Conservation (phyloP, 1,139 yeast genomes). For the Geotrichum restrictum region DNA sequence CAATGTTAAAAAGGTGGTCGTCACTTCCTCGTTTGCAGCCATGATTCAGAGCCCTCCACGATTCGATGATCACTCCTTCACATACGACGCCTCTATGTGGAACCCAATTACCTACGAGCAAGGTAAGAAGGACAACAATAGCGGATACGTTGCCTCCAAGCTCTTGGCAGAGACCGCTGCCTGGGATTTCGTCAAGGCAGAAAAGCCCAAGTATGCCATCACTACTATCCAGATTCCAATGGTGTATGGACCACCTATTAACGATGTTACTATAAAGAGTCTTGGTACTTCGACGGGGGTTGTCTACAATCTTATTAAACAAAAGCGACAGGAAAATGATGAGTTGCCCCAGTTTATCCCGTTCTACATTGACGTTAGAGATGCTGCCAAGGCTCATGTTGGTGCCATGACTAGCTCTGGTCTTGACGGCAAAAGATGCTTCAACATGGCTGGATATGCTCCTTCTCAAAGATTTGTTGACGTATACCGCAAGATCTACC, state of each 20-base stretch:
- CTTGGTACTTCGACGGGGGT: slow-evolving; percentile 32
- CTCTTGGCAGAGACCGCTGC: slow-evolving; percentile 43
- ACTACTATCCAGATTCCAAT: slow-evolving; percentile 45
- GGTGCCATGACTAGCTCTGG: slow-evolving; percentile 25
- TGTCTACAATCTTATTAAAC: slow-evolving; percentile 21
- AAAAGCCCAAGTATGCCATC: slow-evolving; percentile 40
- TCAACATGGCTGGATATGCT: slow-evolving; percentile 38
- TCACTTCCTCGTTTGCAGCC: slow-evolving; percentile 57
- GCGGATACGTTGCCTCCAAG: slow-evolving; percentile 37
- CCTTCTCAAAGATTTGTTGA: slow-evolving; percentile 37
- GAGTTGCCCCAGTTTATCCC: slow-evolving; percentile 3
- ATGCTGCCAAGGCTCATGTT: slow-evolving; percentile 18
- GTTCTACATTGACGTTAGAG: slow-evolving; percentile 19
- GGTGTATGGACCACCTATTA: slow-evolving; percentile 48
- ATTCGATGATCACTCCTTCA: slow-evolving; percentile 22
- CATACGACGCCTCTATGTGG: slow-evolving; percentile 41
- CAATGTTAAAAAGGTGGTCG: slow-evolving; percentile 48
- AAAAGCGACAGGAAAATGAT: not conserved
- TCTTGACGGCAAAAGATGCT: slow-evolving; percentile 41
- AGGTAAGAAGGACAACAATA: slow-evolving; percentile 25
- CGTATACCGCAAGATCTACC: slow-evolving; percentile 32
- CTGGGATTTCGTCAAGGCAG: slow-evolving; percentile 43
- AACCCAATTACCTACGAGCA: slow-evolving; percentile 42
- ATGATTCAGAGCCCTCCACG: slow-evolving; percentile 40
- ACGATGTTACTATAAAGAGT: slow-evolving; percentile 27